Evolutionary conservation across 768 basidiomycete species (phyloP).

Genomic region (Boletus insuetus): DNA sequence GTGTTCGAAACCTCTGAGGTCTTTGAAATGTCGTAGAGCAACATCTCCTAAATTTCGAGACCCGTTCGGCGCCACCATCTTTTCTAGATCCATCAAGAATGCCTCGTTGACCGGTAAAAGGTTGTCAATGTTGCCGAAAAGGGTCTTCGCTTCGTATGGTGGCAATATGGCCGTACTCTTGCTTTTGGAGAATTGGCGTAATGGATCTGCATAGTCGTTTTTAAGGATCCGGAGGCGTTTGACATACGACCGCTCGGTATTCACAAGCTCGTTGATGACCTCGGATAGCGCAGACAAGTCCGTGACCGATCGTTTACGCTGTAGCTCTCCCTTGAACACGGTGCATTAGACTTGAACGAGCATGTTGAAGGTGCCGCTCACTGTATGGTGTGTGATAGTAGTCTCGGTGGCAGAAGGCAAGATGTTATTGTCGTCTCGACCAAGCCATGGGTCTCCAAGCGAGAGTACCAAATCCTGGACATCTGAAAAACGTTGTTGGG

Average conservation of each 20-base stretch:
- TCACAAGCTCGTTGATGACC: slow-evolving; percentile 81
- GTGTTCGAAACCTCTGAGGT: slow-evolving; percentile 80
- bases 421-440: slow-evolving; percentile 48
- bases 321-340: slow-evolving; percentile 21
- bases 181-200: slow-evolving; percentile 79
- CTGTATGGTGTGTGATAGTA: slow-evolving; percentile 39
- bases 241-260: slow-evolving; percentile 89
- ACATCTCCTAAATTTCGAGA: slow-evolving; percentile 72
- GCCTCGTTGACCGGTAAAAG: slow-evolving; percentile 87
- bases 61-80: slow-evolving; percentile 65
- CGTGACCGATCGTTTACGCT: slow-evolving; percentile 58
- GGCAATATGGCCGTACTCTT: slow-evolving; percentile 87
- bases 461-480: slow-evolving; percentile 78
- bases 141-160: slow-evolving; percentile 84
- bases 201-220: slow-evolving; percentile 85
- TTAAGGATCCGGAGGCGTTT: slow-evolving; percentile 80
- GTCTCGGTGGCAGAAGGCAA: slow-evolving; percentile 41
- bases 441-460: slow-evolving; percentile 63
- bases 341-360: slow-evolving; percentile 11
- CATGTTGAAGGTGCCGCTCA: slow-evolving; percentile 33
- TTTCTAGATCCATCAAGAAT: slow-evolving; percentile 80
- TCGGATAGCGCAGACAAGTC: slow-evolving; percentile 66
- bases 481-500: slow-evolving; percentile 42
- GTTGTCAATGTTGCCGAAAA: slow-evolving; percentile 93
- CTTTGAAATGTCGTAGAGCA: slow-evolving; percentile 82